A percentile compares a stretch with the other conserved stretches of the same genome.
phyloP scores from a whole-genome alignment of 352 stramenopile species.

The Phytophthora colocasiae region DNA sequence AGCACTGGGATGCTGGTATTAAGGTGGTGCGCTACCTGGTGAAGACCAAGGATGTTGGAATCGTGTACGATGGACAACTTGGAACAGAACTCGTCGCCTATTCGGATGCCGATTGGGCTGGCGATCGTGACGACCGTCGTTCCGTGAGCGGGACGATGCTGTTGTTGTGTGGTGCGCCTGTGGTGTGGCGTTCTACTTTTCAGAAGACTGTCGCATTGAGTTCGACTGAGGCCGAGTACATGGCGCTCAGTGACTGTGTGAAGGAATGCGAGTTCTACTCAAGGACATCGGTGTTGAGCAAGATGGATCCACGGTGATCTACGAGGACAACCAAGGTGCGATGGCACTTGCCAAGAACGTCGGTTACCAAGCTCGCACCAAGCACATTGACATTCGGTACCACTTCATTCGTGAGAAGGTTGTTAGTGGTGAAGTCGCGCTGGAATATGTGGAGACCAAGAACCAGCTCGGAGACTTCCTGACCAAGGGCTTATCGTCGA shows the following conservation, averaged over 20 bases:
- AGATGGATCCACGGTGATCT: no score
- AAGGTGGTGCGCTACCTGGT: no score
- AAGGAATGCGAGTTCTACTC: conserved; percentile 26
- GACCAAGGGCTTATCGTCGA: no score
- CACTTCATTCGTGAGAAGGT: no score
- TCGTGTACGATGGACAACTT: conserved; percentile 10
- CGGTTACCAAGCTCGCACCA: no score
- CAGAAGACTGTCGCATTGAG: conserved; percentile 35
- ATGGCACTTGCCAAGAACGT: no score
- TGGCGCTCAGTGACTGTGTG: conserved; percentile 28
- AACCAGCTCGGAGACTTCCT: no score
- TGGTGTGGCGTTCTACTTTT: conserved; percentile 24
- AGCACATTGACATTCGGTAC: no score
- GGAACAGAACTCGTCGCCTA: conserved; percentile 16
- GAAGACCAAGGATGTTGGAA: conserved; percentile 8
- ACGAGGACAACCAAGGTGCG: no score
- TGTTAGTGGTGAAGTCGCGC: no score
- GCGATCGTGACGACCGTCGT: conserved; percentile 26
- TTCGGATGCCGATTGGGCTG: conserved; percentile 30
- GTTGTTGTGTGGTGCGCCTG: conserved; percentile 22
- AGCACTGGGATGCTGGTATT: no score
- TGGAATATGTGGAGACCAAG: no score
- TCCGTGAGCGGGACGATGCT: conserved; percentile 25
- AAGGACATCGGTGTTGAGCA: conserved; percentile 9
- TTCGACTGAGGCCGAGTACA: conserved; percentile 40